phyloP scores from a whole-genome alignment of 2,329 filamentous ascomycete species.

The Aspergillus sp. region DNA sequence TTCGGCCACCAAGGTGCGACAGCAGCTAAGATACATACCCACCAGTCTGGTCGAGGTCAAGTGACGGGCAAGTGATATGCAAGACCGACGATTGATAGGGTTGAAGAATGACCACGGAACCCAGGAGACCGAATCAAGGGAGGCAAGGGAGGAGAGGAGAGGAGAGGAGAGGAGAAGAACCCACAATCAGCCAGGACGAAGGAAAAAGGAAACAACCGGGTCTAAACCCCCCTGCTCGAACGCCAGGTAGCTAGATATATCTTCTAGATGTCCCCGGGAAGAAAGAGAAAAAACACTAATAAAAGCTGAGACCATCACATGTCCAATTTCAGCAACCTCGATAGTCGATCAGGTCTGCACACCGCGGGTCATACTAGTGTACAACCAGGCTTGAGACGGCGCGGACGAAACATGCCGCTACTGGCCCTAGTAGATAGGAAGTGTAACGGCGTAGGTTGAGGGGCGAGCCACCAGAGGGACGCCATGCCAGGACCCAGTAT shows the following conservation, averaged over 20 bases:
- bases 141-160: slow-evolving; percentile 2
- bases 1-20: background rate
- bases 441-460: slow-evolving; percentile 4
- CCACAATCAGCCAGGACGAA: background rate
- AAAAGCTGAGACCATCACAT: slow-evolving; percentile 14
- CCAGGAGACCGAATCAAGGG: slow-evolving; percentile 4
- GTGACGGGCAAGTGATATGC: slow-evolving; percentile 1
- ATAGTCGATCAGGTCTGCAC: background rate
- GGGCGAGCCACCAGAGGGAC: slow-evolving; percentile 2
- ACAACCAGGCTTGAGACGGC: background rate
- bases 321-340: slow-evolving; percentile 3
- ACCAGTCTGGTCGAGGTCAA: background rate
- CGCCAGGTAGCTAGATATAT: background rate
- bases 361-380: slow-evolving; percentile 2
- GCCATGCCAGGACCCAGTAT: background rate
- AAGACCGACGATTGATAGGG: background rate
- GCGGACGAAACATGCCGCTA: slow-evolving; percentile 4
- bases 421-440: background rate
- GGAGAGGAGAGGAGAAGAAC: background rate
- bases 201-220: background rate
- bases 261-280: slow-evolving; percentile 7
- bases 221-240: background rate
- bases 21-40: slow-evolving; percentile 1
- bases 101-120: slow-evolving; percentile 9
- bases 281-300: no score